Evolutionary conservation across 2,329 filamentous ascomycete genomes (phyloP).

Genomic region (Plectosphaerella sp.): DNA sequence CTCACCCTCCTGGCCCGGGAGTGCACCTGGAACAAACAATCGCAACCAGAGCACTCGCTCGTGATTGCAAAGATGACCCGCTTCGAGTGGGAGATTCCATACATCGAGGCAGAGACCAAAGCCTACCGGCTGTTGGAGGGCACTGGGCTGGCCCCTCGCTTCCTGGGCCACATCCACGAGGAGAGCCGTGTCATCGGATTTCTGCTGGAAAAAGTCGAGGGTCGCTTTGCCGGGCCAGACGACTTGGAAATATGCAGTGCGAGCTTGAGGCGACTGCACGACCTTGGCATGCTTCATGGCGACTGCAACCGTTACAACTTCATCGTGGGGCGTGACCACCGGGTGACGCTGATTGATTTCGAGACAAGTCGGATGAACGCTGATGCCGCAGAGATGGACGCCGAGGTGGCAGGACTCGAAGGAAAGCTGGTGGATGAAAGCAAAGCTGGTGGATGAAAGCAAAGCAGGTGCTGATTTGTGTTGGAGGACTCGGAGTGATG

Average conservation of each 20-base stretch:
- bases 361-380: background rate
- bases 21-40: too few species aligned
- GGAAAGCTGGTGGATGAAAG: too few species aligned
- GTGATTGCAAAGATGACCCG: slow-evolving; percentile 26
- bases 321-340: background rate
- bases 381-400: too few species aligned
- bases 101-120: slow-evolving; percentile 24
- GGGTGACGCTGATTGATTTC: background rate
- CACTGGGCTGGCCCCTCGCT: slow-evolving; percentile 23
- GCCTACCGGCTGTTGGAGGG: slow-evolving; percentile 21
- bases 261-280: slow-evolving; percentile 16
- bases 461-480: too few species aligned
- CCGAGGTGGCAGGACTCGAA: too few species aligned
- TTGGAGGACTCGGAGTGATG: too few species aligned
- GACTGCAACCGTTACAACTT: background rate
- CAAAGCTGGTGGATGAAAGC: too few species aligned
- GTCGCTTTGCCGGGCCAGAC: slow-evolving; percentile 16
- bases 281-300: background rate
- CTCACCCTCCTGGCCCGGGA: too few species aligned
- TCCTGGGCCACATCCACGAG: slow-evolving; percentile 29
- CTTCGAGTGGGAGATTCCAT: slow-evolving; percentile 26
- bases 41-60: background rate
- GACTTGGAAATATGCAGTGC: slow-evolving; percentile 22
- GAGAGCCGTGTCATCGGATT: slow-evolving; percentile 28
- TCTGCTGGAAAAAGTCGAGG: slow-evolving; percentile 25